Conservation (phyloP, 345 rosid species). For the Sapria himalayana region DNA sequence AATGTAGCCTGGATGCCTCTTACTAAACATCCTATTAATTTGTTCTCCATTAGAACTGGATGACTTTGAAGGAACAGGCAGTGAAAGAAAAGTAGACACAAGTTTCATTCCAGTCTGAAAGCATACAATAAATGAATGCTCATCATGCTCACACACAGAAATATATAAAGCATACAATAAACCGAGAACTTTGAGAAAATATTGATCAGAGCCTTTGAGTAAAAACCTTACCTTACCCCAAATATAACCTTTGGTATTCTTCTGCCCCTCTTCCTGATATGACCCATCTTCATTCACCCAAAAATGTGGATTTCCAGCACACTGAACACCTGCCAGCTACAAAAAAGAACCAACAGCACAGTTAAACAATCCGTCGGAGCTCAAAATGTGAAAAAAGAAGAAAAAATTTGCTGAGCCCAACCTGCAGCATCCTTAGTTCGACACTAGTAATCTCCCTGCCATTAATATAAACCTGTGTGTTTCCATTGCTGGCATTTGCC, state of each 20-base stretch:
- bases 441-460: slow-evolving; percentile 92
- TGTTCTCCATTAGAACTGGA: slow-evolving; percentile 38
- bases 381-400: slow-evolving; percentile 2
- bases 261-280: slow-evolving; percentile 98
- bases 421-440: slow-evolving; percentile 97
- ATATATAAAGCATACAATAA: not conserved
- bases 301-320: slow-evolving; percentile 98
- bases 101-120: slow-evolving; percentile 82
- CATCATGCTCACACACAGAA: slow-evolving; percentile 3
- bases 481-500: slow-evolving; percentile 82
- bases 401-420: slow-evolving; percentile 8
- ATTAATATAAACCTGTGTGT: slow-evolving; percentile 75
- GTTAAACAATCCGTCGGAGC: slow-evolving; percentile 5
- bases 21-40: slow-evolving; percentile 23
- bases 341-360: slow-evolving; percentile 10
- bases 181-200: not conserved
- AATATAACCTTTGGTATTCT: slow-evolving; percentile 85
- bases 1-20: slow-evolving; percentile 56
- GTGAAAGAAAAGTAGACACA: slow-evolving; percentile 71
- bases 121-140: slow-evolving; percentile 11
- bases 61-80: slow-evolving; percentile 84
- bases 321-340: slow-evolving; percentile 98
- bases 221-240: slow-evolving; percentile 76
- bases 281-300: slow-evolving; percentile 99
- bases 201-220: no score